phyloP scores from a whole-genome alignment of 108 stramenopile genomes.

The Nitzschia sp. region DNA sequence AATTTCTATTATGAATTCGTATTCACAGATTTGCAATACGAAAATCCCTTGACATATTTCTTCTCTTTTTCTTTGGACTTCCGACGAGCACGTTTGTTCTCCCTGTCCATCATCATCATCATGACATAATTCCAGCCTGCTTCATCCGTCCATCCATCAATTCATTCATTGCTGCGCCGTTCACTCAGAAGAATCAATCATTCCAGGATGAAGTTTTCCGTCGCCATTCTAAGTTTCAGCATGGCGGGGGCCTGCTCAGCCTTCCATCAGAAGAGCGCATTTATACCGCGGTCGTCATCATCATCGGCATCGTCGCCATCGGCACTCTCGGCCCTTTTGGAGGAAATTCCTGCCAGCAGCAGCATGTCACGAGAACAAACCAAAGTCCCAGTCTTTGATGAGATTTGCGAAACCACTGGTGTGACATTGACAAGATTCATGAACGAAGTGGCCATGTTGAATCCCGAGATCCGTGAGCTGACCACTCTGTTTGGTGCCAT shows the following conservation, averaged over 20 bases:
- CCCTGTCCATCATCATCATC: too few species aligned
- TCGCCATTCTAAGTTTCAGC: neutral
- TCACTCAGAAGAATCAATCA: too few species aligned
- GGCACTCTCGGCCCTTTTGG: neutral
- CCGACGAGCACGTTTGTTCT: too few species aligned
- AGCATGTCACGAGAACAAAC: neutral
- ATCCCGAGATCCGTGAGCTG: conserved; percentile 68
- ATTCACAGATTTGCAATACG: too few species aligned
- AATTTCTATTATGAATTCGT: too few species aligned
- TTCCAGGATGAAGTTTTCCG: neutral
- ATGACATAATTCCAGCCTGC: too few species aligned
- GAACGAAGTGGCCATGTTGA: conserved; percentile 68
- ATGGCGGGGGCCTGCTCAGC: neutral
- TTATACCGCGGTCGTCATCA: too few species aligned
- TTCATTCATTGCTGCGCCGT: too few species aligned
- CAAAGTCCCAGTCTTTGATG: conserved; percentile 66
- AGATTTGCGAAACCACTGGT: conserved; percentile 74
- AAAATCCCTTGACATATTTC: too few species aligned
- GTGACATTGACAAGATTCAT: conserved; percentile 71
- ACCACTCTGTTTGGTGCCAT: conserved; percentile 76
- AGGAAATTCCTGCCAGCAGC: neutral
- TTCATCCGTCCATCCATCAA: too few species aligned
- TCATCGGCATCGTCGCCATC: neutral
- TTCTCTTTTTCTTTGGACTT: too few species aligned
- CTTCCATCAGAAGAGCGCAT: neutral